Conservation (phyloP, 805 yeast genomes). For the Teunomyces panamensis region DNA sequence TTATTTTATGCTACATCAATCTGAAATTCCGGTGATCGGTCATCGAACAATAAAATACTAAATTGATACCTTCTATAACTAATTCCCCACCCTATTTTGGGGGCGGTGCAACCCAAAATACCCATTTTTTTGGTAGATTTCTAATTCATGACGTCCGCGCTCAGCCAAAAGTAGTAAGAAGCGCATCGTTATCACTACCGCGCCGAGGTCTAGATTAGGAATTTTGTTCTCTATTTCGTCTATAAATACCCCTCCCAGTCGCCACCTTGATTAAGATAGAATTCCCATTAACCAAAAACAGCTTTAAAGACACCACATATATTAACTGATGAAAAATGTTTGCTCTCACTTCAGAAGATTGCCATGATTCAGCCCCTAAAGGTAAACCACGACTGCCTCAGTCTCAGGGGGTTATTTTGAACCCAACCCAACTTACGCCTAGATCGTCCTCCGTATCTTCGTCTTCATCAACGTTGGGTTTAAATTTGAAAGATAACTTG, state of each 20-base stretch:
- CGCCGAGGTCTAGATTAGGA: neutral
- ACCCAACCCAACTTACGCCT: slow-evolving; percentile 7
- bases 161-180: neutral
- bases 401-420: slow-evolving; percentile 18
- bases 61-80: no score
- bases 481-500: slow-evolving; percentile 3
- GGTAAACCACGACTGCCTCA: slow-evolving; percentile 19
- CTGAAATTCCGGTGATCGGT: neutral
- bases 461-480: slow-evolving; percentile 5
- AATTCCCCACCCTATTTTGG: no score
- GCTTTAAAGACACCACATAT: neutral
- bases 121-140: neutral
- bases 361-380: slow-evolving; percentile 13
- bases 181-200: slow-evolving; percentile 2
- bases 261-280: neutral
- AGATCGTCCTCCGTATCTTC: slow-evolving; percentile 5
- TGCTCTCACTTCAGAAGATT: slow-evolving; percentile 13
- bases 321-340: slow-evolving; percentile 11
- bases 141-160: neutral
- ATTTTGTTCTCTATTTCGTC: neutral
- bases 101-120: no score
- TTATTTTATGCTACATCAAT: neutral
- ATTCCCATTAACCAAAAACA: neutral
- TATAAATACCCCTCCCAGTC: neutral
- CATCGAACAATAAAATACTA: no score